Evolutionary conservation across 2,329 filamentous ascomycete species (phyloP).

Genomic region (Fusarium tuaranense): DNA sequence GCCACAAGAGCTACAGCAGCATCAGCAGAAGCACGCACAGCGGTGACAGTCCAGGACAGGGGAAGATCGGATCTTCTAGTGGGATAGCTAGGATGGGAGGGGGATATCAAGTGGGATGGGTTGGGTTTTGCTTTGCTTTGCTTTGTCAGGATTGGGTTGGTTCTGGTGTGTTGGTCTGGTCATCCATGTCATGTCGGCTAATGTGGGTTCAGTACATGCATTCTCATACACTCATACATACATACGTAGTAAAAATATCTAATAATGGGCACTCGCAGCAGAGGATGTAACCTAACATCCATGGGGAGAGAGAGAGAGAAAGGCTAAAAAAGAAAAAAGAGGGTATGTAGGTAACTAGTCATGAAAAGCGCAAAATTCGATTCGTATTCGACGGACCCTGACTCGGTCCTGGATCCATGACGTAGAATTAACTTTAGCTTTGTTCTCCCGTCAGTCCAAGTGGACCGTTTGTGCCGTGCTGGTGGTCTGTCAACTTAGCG

Average conservation of each 20-base stretch:
- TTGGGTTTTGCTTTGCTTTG: background rate
- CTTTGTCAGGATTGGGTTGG: background rate
- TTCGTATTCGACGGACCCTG: background rate
- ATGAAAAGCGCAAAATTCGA: background rate
- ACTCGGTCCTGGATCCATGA: background rate
- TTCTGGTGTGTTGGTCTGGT: background rate
- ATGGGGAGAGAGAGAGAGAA: background rate
- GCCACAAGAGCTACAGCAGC: background rate
- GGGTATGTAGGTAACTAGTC: background rate
- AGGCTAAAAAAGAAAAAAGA: background rate
- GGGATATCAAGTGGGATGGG: background rate
- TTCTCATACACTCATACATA: background rate
- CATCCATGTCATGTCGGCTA: background rate
- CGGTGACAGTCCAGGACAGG: background rate
- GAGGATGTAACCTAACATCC: background rate
- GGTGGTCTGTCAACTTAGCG: background rate
- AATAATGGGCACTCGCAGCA: background rate
- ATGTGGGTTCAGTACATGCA: background rate
- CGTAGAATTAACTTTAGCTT: background rate
- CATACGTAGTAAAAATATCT: background rate
- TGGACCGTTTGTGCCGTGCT: background rate
- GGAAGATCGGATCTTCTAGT: background rate
- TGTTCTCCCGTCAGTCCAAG: background rate
- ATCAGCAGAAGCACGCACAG: background rate
- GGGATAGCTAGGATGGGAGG: background rate